Percentiles rank a stretch among this genome's conserved stretches.
These are phyloP conservation scores for Botrytis porri DNA, from an alignment of 2,329 filamentous ascomycete genomes.

Conservation along the genomic window DNA sequence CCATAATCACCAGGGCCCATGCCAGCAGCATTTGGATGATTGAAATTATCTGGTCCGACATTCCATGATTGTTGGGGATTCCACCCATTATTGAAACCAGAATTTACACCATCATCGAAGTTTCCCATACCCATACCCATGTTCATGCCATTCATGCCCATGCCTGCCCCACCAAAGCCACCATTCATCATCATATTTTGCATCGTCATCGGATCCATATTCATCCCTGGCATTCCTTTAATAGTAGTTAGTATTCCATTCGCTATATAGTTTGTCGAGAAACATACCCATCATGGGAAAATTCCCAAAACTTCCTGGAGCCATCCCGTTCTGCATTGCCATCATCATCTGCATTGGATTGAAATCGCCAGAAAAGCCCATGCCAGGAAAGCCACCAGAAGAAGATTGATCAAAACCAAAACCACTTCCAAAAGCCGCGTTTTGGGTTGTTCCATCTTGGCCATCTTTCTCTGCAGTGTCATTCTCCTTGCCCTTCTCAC, in stretches of 20 bases:
- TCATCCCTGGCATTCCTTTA: slow-evolving; percentile 67
- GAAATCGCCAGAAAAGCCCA: slow-evolving; percentile 57
- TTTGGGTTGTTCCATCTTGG: slow-evolving; percentile 24
- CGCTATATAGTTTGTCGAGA: background rate
- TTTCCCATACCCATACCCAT: slow-evolving; percentile 68
- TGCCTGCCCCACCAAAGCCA: slow-evolving; percentile 69
- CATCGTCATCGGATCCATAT: slow-evolving; percentile 77
- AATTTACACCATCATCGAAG: slow-evolving; percentile 59
- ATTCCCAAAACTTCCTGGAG: slow-evolving; percentile 51
- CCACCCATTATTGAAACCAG: slow-evolving; percentile 74
- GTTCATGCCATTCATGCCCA: slow-evolving; percentile 79
- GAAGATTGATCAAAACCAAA: slow-evolving; percentile 45
- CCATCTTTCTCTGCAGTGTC: slow-evolving; percentile 22
- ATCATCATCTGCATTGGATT: slow-evolving; percentile 79
- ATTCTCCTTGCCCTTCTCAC: slow-evolving; percentile 23
- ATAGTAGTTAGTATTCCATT: slow-evolving; percentile 18
- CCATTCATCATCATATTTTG: slow-evolving; percentile 77
- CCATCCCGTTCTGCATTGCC: slow-evolving; percentile 69
- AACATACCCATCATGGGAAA: slow-evolving; percentile 85
- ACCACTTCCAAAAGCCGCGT: slow-evolving; percentile 36
- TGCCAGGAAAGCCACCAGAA: slow-evolving; percentile 41
- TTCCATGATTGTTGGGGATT: slow-evolving; percentile 79
- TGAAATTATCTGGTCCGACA: slow-evolving; percentile 85
- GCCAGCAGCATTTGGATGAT: slow-evolving; percentile 75
- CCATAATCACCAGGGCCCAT: slow-evolving; percentile 79